phyloP scores from a whole-genome alignment of 768 basidiomycete species.

The Sarcomyxa edulis region DNA sequence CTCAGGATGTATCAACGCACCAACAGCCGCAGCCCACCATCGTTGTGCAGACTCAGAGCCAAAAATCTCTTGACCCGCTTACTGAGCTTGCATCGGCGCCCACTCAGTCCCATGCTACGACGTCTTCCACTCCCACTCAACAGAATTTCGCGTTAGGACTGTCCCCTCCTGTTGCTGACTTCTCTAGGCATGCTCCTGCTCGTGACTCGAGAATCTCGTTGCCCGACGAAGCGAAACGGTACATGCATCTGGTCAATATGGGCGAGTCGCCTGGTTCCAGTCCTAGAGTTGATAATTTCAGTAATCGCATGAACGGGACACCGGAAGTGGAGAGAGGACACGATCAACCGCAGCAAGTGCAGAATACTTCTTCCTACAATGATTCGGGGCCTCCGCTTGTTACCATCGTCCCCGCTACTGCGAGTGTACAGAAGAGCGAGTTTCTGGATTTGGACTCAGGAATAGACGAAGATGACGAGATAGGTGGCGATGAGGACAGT shows the following conservation, averaged over 20 bases:
- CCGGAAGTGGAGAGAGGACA: too few species aligned
- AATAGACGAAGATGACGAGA: constrained; percentile 34
- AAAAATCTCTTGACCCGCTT: too few species aligned
- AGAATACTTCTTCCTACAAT: not conserved
- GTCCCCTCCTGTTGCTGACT: not conserved
- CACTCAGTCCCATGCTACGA: too few species aligned
- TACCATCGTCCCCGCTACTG: not conserved
- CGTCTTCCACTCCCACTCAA: too few species aligned
- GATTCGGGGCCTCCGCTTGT: too few species aligned
- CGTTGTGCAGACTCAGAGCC: too few species aligned
- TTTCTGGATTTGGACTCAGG: constrained; percentile 65
- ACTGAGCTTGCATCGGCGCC: too few species aligned
- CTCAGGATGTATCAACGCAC: too few species aligned
- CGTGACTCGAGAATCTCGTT: constrained; percentile 38
- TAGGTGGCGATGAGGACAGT: constrained; percentile 33
- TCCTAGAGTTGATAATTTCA: constrained; percentile 38
- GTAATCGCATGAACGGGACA: too few species aligned
- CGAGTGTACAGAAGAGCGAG: constrained; percentile 32
- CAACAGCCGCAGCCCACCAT: too few species aligned
- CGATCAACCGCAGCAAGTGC: too few species aligned
- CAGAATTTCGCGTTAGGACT: too few species aligned
- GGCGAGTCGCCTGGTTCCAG: constrained; percentile 57
- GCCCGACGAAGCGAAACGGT: constrained; percentile 73
- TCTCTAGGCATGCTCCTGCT: not conserved
- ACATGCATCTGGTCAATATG: constrained; percentile 64